These are phyloP conservation scores for Pseudogymnoascus sp. DNA, from an alignment of 2,329 filamentous ascomycete genomes.

Conservation along the genomic window DNA sequence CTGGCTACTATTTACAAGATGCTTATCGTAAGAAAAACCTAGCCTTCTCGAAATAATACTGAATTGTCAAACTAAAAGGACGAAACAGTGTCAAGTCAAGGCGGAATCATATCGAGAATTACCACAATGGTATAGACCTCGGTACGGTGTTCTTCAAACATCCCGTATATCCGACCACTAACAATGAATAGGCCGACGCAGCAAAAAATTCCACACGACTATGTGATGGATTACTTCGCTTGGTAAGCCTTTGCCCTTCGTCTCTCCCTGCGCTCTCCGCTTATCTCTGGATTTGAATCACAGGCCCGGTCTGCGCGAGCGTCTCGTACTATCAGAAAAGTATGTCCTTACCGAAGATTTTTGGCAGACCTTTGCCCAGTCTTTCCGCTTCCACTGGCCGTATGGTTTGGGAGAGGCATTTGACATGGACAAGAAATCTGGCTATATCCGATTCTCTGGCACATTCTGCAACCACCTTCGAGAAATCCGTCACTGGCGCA, in stretches of 20 bases:
- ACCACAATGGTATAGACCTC: not conserved
- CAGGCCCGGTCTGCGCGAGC: not conserved
- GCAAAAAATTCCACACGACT: not conserved
- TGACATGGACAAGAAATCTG: not conserved
- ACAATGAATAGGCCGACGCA: not conserved
- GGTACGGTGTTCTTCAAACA: not conserved
- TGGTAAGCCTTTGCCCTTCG: not conserved
- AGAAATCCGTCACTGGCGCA: not conserved
- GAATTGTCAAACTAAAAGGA: not conserved
- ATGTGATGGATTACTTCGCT: not conserved
- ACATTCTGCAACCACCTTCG: not conserved
- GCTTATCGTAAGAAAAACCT: not conserved
- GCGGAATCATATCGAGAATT: not conserved
- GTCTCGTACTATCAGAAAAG: not conserved
- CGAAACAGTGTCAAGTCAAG: not conserved
- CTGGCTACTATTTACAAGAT: not conserved
- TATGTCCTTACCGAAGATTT: not conserved
- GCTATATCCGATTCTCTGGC: not conserved
- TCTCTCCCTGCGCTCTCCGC: not conserved
- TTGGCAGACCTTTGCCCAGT: not conserved
- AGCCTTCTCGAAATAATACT: not conserved
- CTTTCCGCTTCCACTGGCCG: not conserved
- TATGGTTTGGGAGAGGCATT: not conserved
- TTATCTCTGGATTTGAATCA: not conserved
- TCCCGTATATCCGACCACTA: not conserved